Evolutionary conservation across 306 rosid species (phyloP).

Genomic region (Dalbergia cochinchinensis): DNA sequence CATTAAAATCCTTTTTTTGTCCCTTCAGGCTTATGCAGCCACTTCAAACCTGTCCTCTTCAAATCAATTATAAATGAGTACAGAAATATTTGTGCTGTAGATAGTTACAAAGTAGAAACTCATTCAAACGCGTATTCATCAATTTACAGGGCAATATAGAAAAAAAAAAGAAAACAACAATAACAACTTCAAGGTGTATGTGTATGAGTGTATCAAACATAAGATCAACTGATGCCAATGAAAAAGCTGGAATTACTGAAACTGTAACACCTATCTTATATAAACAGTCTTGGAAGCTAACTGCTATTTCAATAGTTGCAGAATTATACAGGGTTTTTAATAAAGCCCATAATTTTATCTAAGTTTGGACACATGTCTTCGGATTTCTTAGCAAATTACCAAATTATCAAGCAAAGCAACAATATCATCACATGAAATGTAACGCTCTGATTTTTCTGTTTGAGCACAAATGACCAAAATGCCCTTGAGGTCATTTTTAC

Average conservation of each 20-base stretch:
- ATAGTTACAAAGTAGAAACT: slow-evolving; percentile 13
- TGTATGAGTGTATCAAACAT: neutral
- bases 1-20: slow-evolving; percentile 30
- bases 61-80: neutral
- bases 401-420: too few species aligned
- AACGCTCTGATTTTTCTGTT: too few species aligned
- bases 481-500: too few species aligned
- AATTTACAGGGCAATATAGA: neutral
- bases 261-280: slow-evolving; percentile 23
- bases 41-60: slow-evolving; percentile 26
- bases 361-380: too few species aligned
- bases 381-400: too few species aligned
- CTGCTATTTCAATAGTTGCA: too few species aligned
- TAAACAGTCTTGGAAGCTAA: slow-evolving; percentile 51
- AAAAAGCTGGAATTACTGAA: slow-evolving; percentile 31
- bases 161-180: too few species aligned
- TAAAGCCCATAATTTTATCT: too few species aligned
- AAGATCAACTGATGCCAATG: slow-evolving; percentile 13
- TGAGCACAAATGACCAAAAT: too few species aligned
- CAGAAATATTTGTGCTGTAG: neutral
- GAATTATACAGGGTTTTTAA: too few species aligned
- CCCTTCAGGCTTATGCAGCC: slow-evolving; percentile 26
- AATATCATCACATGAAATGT: too few species aligned
- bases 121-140: slow-evolving; percentile 17
- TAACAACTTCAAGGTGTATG: neutral